Evolutionary conservation across 2,329 filamentous ascomycete genomes (phyloP).

Genomic region (Fusarium buharicum): DNA sequence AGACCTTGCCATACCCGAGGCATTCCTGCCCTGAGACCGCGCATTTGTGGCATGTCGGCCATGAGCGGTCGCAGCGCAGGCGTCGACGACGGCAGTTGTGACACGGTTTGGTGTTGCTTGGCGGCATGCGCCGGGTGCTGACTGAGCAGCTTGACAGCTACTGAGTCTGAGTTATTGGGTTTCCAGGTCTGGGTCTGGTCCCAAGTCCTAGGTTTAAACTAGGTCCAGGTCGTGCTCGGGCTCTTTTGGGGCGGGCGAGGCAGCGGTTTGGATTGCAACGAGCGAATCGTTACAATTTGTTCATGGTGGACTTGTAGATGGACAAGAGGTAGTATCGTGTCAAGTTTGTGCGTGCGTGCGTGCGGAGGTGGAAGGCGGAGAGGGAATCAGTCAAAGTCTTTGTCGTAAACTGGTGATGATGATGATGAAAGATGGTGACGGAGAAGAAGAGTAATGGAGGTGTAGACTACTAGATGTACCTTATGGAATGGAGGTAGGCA

Average conservation of each 20-base stretch:
- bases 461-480: slow-evolving; percentile 25
- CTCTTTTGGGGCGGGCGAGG: slow-evolving; percentile 30
- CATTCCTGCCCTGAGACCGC: slow-evolving; percentile 64
- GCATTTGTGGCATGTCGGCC: slow-evolving; percentile 70
- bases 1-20: slow-evolving; percentile 69
- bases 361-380: slow-evolving; percentile 1
- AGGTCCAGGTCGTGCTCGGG: slow-evolving; percentile 36
- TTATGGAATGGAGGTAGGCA: slow-evolving; percentile 1
- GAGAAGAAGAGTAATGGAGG: slow-evolving; percentile 22
- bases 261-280: slow-evolving; percentile 36
- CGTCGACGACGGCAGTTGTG: slow-evolving; percentile 71
- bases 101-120: slow-evolving; percentile 59
- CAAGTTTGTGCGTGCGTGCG: background rate
- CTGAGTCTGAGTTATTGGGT: slow-evolving; percentile 1
- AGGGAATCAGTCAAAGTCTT: no score
- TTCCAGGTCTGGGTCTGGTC: slow-evolving; percentile 5
- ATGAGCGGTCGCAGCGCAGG: slow-evolving; percentile 70
- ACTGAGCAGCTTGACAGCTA: slow-evolving; percentile 39
- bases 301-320: slow-evolving; percentile 41
- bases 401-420: slow-evolving; percentile 14
- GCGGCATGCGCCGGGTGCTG: slow-evolving; percentile 49
- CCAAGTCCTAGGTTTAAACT: slow-evolving; percentile 24
- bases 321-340: no score
- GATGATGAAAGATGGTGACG: slow-evolving; percentile 23
- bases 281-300: slow-evolving; percentile 36